These are phyloP conservation scores for Chlorella sp. DNA, from an alignment of 139 green algal species.

Conservation along the genomic window DNA sequence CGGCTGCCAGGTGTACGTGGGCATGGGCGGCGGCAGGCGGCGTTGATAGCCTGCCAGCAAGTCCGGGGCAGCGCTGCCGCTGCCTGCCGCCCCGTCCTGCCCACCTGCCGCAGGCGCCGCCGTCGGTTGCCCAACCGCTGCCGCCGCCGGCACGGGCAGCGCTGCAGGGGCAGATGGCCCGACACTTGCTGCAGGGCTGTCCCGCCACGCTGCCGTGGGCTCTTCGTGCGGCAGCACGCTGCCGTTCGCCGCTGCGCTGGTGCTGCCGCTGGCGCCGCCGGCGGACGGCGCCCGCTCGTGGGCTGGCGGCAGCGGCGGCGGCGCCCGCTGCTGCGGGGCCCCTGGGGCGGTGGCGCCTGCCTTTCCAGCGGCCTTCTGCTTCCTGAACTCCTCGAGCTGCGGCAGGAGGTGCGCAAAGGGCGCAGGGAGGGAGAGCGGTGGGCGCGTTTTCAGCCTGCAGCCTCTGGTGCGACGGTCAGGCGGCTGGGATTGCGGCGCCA, in stretches of 20 bases:
- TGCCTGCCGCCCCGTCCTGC: not conserved
- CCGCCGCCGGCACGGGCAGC: not conserved
- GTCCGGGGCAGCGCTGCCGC: not conserved
- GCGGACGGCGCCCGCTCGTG: too few species aligned
- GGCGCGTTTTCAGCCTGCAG: too few species aligned
- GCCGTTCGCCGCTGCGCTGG: too few species aligned
- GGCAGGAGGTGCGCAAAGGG: not conserved
- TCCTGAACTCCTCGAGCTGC: constrained; percentile 60
- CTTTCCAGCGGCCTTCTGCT: constrained; percentile 37
- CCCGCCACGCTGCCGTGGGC: too few species aligned
- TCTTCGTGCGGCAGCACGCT: too few species aligned
- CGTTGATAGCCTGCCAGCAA: not conserved
- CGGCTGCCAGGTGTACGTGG: not conserved
- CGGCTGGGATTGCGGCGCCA: too few species aligned
- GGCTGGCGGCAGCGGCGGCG: not conserved
- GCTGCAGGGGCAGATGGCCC: not conserved
- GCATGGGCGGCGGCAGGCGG: not conserved
- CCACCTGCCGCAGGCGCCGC: not conserved
- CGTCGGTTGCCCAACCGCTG: not conserved
- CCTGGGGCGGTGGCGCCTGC: too few species aligned
- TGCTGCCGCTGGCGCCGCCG: too few species aligned
- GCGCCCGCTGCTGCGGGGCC: not conserved
- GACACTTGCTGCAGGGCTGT: not conserved
- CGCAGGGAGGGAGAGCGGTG: not conserved
- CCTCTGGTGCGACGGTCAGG: too few species aligned